These are phyloP conservation scores for Decorospora gaudefroyi DNA, from an alignment of 2,329 filamentous ascomycete genomes.

Conservation along the genomic window DNA sequence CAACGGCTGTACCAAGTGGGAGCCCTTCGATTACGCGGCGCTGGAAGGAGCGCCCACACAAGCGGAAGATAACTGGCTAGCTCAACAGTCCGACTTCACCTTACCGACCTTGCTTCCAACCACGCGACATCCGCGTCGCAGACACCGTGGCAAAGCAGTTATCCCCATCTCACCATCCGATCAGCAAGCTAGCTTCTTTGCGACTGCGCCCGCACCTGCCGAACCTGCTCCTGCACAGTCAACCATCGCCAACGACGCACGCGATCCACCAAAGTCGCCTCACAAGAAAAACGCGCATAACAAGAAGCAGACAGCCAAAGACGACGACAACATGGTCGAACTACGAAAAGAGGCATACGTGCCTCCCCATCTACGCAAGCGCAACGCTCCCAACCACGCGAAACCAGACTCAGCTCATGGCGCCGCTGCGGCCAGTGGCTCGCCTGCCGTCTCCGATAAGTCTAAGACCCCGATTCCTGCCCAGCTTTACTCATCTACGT, in stretches of 20 bases:
- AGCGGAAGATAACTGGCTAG: conserved; percentile 2
- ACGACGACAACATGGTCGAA: conserved; percentile 10
- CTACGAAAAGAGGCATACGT: conserved; percentile 17
- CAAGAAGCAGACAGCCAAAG: conserved; percentile 1
- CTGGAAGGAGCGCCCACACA: neutral
- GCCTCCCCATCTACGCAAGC: conserved; percentile 35
- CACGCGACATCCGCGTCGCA: neutral
- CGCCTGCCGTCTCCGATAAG: conserved; percentile 9
- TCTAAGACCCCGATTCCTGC: conserved; percentile 5
- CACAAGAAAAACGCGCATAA: conserved; percentile 1
- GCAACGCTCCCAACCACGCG: neutral
- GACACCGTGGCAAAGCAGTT: conserved; percentile 9
- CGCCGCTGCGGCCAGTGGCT: conserved; percentile 1
- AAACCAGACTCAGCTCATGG: conserved; percentile 11
- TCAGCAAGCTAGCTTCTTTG: conserved; percentile 3
- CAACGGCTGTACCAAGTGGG: conserved; percentile 7
- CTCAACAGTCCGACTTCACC: conserved; percentile 11
- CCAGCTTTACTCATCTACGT: conserved; percentile 12
- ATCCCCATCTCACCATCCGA: neutral
- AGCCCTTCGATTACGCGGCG: conserved; percentile 2
- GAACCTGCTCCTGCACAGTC: neutral
- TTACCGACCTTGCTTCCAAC: neutral
- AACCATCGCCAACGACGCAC: neutral
- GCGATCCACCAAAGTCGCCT: neutral
- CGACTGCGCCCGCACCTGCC: conserved; percentile 6